Conservation (phyloP, 2,329 filamentous ascomycete genomes). For the Aspergillus eucalypticola region DNA sequence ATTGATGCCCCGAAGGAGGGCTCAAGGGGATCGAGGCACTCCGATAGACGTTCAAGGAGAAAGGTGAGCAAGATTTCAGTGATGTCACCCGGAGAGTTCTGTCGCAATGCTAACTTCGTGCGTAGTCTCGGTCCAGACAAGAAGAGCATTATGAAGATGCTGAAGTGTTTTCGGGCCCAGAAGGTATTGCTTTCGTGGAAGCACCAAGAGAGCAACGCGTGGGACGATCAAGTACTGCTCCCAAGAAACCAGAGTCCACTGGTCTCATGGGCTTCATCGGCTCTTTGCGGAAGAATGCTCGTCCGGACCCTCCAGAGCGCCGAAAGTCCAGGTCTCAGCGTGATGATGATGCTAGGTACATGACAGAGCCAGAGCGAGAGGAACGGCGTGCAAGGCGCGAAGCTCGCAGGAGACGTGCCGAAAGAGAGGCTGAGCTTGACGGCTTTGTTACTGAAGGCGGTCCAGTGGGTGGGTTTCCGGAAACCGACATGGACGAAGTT, state of each 20-base stretch:
- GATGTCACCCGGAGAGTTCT: too few species aligned
- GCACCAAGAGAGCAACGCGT: conserved; percentile 53
- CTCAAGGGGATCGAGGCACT: conserved; percentile 34
- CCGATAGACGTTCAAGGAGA: conserved; percentile 39
- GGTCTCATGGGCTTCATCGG: conserved; percentile 67
- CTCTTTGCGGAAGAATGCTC: conserved; percentile 36
- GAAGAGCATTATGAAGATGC: conserved; percentile 50
- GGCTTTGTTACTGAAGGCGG: conserved; percentile 48
- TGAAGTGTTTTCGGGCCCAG: conserved; percentile 48
- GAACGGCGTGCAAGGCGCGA: conserved; percentile 37
- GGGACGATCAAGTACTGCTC: conserved; percentile 62
- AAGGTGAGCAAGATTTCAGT: conserved; percentile 31
- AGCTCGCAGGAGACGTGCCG: conserved; percentile 40
- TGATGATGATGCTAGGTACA: conserved; percentile 35
- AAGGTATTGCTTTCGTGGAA: conserved; percentile 56
- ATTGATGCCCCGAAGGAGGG: conserved; percentile 33
- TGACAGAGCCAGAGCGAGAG: conserved; percentile 40
- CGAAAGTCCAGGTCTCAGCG: conserved; percentile 40
- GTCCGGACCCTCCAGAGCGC: conserved; percentile 38
- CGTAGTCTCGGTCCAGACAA: conserved; percentile 35
- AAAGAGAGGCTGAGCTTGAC: conserved; percentile 53
- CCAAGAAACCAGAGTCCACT: conserved; percentile 59
- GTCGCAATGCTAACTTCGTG: background rate
- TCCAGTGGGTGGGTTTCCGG: conserved; percentile 30
- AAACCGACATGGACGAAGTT: conserved; percentile 52